phyloP scores from a whole-genome alignment of 441 rosid species.

The Erodium moschatum region DNA sequence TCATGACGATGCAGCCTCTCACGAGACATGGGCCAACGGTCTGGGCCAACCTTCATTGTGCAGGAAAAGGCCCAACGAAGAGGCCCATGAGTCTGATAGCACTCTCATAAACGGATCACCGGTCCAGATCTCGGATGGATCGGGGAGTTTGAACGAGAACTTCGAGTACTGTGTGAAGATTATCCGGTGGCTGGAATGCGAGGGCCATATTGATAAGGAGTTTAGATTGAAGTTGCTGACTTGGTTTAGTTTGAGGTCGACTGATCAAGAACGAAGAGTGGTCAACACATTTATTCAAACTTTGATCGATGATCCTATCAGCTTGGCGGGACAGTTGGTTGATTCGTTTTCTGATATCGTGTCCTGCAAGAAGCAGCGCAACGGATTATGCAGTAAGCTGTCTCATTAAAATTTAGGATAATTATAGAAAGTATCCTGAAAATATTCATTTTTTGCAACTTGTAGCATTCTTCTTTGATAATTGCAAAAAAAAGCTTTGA shows the following conservation, averaged over 20 bases:
- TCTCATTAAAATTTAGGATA: constrained; percentile 55
- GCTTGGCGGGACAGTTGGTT: constrained; percentile 87
- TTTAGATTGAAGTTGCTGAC: constrained; percentile 84
- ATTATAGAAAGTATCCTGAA: too few species aligned
- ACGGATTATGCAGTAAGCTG: constrained; percentile 57
- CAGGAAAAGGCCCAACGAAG: constrained; percentile 57
- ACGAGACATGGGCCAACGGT: constrained; percentile 41
- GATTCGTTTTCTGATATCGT: constrained; percentile 69
- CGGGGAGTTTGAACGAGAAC: constrained; percentile 65
- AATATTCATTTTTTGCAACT: too few species aligned
- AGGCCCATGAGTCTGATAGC: constrained; percentile 78
- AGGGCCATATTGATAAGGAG: constrained; percentile 65
- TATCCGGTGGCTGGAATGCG: constrained; percentile 76
- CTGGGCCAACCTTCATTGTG: constrained; percentile 37
- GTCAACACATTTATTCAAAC: constrained; percentile 83
- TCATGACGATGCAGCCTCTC: constrained; percentile 72
- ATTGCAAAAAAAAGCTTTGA: too few species aligned
- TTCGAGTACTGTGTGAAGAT: constrained; percentile 81
- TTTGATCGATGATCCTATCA: constrained; percentile 70
- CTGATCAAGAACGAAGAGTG: constrained; percentile 75
- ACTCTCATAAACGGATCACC: constrained; percentile 66
- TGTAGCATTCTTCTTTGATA: too few species aligned
- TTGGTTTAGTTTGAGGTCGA: constrained; percentile 90
- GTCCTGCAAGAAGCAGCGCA: constrained; percentile 63
- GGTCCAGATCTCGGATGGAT: constrained; percentile 34